phyloP scores from a whole-genome alignment of 306 rosid species.

The Begonia masoniana region DNA sequence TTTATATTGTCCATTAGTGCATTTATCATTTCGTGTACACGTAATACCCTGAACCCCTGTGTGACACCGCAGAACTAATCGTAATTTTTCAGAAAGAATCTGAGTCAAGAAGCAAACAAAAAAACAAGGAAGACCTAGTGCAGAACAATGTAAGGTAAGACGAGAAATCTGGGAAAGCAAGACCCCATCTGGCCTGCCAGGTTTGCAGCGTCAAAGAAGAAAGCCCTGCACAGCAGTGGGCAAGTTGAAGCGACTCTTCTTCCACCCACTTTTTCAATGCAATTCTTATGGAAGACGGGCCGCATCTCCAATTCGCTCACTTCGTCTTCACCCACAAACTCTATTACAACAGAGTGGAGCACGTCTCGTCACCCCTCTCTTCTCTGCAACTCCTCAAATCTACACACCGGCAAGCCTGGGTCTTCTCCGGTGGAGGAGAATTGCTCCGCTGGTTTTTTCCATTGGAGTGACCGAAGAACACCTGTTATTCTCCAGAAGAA shows the following conservation, averaged over 20 bases:
- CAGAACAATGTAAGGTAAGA: slow-evolving; percentile 8
- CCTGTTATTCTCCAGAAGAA: too few species aligned
- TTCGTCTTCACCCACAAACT: slow-evolving; percentile 42
- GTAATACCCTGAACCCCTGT: too few species aligned
- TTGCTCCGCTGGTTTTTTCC: too few species aligned
- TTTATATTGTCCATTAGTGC: too few species aligned
- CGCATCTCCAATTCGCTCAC: slow-evolving; percentile 45
- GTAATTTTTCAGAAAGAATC: too few species aligned
- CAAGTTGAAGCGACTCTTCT: slow-evolving; percentile 48
- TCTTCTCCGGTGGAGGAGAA: slow-evolving; percentile 18
- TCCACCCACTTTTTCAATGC: slow-evolving; percentile 64
- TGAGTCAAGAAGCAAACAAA: too few species aligned
- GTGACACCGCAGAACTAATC: too few species aligned
- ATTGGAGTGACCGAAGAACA: too few species aligned
- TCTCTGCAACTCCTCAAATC: slow-evolving; percentile 29
- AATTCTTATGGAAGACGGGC: slow-evolving; percentile 46
- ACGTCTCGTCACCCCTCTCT: slow-evolving; percentile 17
- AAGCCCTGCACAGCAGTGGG: slow-evolving; percentile 73
- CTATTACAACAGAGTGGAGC: slow-evolving; percentile 74
- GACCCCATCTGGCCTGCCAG: slow-evolving; percentile 9
- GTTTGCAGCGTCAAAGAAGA: slow-evolving; percentile 16
- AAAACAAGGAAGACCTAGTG: not conserved
- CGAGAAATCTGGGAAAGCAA: slow-evolving; percentile 1
- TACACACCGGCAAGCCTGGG: not conserved
- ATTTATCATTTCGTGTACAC: too few species aligned